phyloP scores from a whole-genome alignment of 331 rosid species.

The Erythrophleum ivorense region DNA sequence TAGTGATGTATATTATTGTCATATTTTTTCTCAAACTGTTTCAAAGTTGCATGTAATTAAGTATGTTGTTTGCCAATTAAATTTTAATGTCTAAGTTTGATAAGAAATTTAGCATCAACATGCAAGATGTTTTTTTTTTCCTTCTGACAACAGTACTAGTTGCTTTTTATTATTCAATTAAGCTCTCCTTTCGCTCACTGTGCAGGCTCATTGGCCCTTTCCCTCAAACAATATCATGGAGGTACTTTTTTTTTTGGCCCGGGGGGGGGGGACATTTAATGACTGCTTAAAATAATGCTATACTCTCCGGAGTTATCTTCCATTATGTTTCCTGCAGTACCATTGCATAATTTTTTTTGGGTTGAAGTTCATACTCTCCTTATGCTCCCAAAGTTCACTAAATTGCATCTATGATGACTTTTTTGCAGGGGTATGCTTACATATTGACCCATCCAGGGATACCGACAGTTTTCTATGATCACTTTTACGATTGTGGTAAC shows the following conservation, averaged over 20 bases:
- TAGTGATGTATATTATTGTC: background rate
- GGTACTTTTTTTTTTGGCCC: slow-evolving; percentile 45
- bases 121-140: slow-evolving; percentile 21
- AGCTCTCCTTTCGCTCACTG: slow-evolving; percentile 27
- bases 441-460: slow-evolving; percentile 92
- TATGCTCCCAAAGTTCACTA: background rate
- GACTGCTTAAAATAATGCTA: slow-evolving; percentile 20
- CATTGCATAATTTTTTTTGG: background rate
- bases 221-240: slow-evolving; percentile 83
- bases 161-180: slow-evolving; percentile 18
- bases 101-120: slow-evolving; percentile 22
- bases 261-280: background rate
- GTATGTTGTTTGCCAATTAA: slow-evolving; percentile 2
- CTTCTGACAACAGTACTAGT: background rate
- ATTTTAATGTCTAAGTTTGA: background rate
- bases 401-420: slow-evolving; percentile 8
- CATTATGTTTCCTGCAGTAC: background rate
- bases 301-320: slow-evolving; percentile 9
- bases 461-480: slow-evolving; percentile 93
- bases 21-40: background rate
- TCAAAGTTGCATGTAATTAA: background rate
- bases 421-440: slow-evolving; percentile 85
- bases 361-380: slow-evolving; percentile 3
- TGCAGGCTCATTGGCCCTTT: slow-evolving; percentile 98
- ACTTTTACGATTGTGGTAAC: slow-evolving; percentile 73